These are phyloP conservation scores for Mucor irregularis DNA, from an alignment of 371 early-diverging fungal genomes.

Conservation along the genomic window DNA sequence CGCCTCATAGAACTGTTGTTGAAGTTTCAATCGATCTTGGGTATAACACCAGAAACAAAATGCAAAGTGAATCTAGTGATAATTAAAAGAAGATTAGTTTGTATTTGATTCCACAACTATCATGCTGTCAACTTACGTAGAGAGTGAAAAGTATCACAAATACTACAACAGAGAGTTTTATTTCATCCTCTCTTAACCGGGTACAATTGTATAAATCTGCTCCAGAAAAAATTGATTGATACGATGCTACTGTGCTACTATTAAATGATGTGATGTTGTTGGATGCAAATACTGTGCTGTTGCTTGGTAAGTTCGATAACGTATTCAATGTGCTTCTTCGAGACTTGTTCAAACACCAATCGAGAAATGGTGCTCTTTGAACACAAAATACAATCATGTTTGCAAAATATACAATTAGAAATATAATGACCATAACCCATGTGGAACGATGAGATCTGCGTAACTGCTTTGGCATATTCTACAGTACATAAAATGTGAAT, in stretches of 20 bases:
- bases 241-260: too few species aligned
- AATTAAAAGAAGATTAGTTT: too few species aligned
- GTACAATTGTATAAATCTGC: slow-evolving; percentile 21
- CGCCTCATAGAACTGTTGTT: neutral
- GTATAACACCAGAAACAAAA: slow-evolving; percentile 19
- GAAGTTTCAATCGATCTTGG: neutral
- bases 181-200: slow-evolving; percentile 26
- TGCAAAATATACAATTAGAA: slow-evolving; percentile 14
- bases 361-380: slow-evolving; percentile 22
- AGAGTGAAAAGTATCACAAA: slow-evolving; percentile 20
- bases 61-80: slow-evolving; percentile 23
- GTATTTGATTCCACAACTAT: too few species aligned
- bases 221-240: neutral
- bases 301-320: slow-evolving; percentile 5
- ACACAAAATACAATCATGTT: slow-evolving; percentile 27
- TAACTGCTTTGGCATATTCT: slow-evolving; percentile 14
- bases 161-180: slow-evolving; percentile 18
- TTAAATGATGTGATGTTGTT: too few species aligned
- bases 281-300: slow-evolving; percentile 5
- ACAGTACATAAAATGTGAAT: neutral
- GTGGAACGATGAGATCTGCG: slow-evolving; percentile 17
- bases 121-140: slow-evolving; percentile 12
- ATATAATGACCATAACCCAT: slow-evolving; percentile 20
- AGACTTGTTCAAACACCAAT: slow-evolving; percentile 33
- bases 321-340: neutral